Percentiles rank a stretch among this genome's conserved stretches.
Evolutionary conservation across 148 eudicot species (phyloP).

Genomic region (Rhododendron vialii): DNA sequence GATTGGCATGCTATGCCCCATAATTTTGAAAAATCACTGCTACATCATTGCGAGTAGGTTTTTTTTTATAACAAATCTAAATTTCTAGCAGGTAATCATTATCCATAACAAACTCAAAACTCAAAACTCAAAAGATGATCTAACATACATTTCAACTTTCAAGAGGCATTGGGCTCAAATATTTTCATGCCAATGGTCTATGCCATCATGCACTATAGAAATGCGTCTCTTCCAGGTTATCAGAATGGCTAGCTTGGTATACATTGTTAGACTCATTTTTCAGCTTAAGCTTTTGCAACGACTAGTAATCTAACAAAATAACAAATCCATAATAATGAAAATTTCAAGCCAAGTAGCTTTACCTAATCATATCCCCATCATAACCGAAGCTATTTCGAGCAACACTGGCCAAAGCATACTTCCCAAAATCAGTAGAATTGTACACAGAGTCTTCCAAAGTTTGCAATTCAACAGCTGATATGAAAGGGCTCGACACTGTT

Average conservation of each 20-base stretch:
- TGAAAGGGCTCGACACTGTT: conserved; percentile 53
- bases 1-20: not conserved
- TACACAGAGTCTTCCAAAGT: conserved; percentile 44
- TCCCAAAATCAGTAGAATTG: conserved; percentile 56
- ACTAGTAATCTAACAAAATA: not conserved
- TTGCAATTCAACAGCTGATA: conserved; percentile 60
- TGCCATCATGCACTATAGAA: not conserved
- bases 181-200: not conserved
- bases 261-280: not conserved
- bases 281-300: not conserved
- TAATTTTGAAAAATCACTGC: not conserved
- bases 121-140: not conserved
- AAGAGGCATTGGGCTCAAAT: not conserved
- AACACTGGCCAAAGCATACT: conserved; percentile 47
- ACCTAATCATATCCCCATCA: conserved; percentile 40
- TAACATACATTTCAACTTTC: not conserved
- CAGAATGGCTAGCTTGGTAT: not conserved
- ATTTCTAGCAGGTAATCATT: not conserved
- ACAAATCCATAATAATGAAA: not conserved
- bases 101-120: not conserved
- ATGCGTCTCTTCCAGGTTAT: not conserved
- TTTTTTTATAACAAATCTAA: not conserved
- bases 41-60: not conserved
- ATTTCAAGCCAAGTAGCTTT: not conserved
- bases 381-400: conserved; percentile 62